Evolutionary conservation across 2,329 filamentous ascomycete genomes (phyloP), one percentile per base, ranked within the genome.

Genomic region (Colletotrichum theobromicola): DNA sequence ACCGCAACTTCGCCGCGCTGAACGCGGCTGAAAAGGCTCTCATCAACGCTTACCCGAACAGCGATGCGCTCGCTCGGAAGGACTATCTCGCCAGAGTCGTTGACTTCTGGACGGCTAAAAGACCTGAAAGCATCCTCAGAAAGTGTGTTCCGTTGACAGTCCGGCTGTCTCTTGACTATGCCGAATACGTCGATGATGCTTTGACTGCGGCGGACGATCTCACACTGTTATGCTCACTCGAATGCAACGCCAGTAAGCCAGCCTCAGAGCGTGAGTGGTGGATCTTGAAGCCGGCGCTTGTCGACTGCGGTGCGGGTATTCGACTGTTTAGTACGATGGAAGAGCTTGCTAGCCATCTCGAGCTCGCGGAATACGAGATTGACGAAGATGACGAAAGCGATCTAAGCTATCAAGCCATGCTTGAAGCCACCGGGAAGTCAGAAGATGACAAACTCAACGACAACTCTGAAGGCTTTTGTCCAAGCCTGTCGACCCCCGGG

Each of bases 301-400:
- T 84, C 12, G 84, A 85, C 26, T 85, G 83, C n/a, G 84, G 83
- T 2, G 80, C 82, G 10, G 83, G 83, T 0, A 85, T 85, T n/a
- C 79, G 83, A 0, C 79, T 85, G 10, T 85, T 85, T 70, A 85
- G 83, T 32, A 85, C 83, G 0, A 74, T 81, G 13, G 80, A 83
- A 0, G 83, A 85, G 50, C 77, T 85, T 0, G 82, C 82, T 2
- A 77, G 79, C 28, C 79, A 83, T 12, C 79, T 85, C 0, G 83
- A 85, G 55, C 80, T 84, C 1, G 82, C 79, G 18, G 83, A 82
- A 21, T 78, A 83, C 58, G 81, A 83, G n/a, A 62, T 72, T 12
- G 79, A 79, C 5, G 77, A 79, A 13, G 78, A 80, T 10, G 81
- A 81, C 0, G 81, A 82, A 26, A 77, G 79, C 0, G 79, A 80